These are phyloP conservation scores for Metschnikowia cubensis DNA, from an alignment of 805 yeast genomes.

Conservation along the genomic window DNA sequence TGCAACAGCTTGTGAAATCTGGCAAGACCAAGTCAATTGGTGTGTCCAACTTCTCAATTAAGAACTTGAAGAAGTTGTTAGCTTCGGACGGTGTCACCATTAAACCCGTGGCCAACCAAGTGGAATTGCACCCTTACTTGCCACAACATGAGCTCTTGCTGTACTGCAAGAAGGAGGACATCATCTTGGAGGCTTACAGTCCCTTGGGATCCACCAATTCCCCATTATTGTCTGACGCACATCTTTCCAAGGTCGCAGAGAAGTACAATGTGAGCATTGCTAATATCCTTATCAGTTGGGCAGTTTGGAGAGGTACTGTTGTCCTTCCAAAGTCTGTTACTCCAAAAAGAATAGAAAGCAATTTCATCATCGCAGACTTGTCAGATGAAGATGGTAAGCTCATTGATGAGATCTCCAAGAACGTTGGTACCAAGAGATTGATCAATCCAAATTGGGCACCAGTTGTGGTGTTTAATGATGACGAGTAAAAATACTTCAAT, in stretches of 20 bases:
- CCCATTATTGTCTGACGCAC: conserved; percentile 46
- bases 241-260: conserved; percentile 42
- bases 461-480: conserved; percentile 25
- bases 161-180: conserved; percentile 49
- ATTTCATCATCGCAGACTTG: conserved; percentile 32
- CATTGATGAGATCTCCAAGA: conserved; percentile 24
- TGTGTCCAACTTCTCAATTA: conserved; percentile 65
- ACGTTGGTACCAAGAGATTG: conserved; percentile 29
- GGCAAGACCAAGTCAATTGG: conserved; percentile 67
- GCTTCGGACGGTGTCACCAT: conserved; percentile 44
- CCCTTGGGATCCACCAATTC: conserved; percentile 66
- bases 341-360: conserved; percentile 28
- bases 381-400: conserved; percentile 33
- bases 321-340: conserved; percentile 40
- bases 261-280: conserved; percentile 45
- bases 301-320: conserved; percentile 50
- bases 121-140: conserved; percentile 71
- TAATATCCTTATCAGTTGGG: conserved; percentile 56
- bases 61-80: conserved; percentile 49
- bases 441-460: conserved; percentile 35
- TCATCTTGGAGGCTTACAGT: conserved; percentile 68
- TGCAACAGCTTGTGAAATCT: conserved; percentile 53
- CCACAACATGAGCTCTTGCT: conserved; percentile 60
- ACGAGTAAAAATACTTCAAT: not conserved
- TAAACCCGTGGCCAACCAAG: conserved; percentile 69